Evolutionary conservation across 2,329 filamentous ascomycete genomes (phyloP), one percentile per base, ranked within the genome.

Genomic region (Colletotrichum truncatum): DNA sequence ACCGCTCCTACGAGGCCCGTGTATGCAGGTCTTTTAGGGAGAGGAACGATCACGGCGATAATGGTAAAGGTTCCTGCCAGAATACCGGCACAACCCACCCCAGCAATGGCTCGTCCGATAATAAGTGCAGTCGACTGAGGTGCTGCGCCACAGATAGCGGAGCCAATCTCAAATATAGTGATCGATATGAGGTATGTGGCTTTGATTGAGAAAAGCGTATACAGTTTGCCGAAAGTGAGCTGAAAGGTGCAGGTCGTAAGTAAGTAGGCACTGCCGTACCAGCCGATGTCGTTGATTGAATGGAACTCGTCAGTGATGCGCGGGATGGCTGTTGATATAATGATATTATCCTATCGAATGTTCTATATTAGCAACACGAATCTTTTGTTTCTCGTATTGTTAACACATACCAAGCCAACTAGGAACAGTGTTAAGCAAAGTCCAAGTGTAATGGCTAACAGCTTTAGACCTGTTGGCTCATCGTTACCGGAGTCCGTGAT

Each of bases 201-300:
- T n/a, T 76, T 76, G 18, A 70, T 68, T 1, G 69, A 71, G 54
- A 74, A 76, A 18, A 74, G 68, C 18, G 69, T 72, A 55, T 73
- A 77, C 1, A 76, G 60, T 1, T 69, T 69, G 3, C 75, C 75
- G 11, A 69, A 73, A 14, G 69, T 68, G 4, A 70, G 70, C 26
- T 75, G 71, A 23, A 69, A 68, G 6, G 70, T 70, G 28, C 70
- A 72, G 9, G 67, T 65, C 12, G 71, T 72, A 26, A 75, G 65
- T 18, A 70, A 59, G 26, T 73, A 75, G 30, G 72, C 69, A n/a
- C 68, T 68, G 26, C 67, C 72, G 63, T 75, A 73, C 70, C 70
- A 83, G 38, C 78, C 79, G 14, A 84, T 77, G 55, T 84, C 80
- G 26, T 75, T 72, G 2, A 82, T 72, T 25, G 79, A 74, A n/a